phyloP scores from a whole-genome alignment of 2,329 filamentous ascomycete genomes.

The Cephalotrichum gorgonifer region DNA sequence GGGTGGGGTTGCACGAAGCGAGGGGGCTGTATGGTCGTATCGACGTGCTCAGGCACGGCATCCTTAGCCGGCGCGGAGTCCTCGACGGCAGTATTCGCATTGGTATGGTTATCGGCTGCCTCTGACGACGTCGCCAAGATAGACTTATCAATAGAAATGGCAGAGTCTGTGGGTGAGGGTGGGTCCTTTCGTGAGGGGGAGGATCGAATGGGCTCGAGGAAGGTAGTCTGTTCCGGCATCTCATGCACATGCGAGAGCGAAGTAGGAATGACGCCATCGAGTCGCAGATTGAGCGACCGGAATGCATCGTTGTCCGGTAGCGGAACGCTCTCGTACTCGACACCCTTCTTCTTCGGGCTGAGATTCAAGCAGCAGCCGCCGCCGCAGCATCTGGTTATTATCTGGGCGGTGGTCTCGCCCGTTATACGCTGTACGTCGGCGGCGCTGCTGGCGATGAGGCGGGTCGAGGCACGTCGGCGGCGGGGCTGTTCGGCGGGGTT shows the following conservation, averaged over 20 bases:
- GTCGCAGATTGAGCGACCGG: conserved; percentile 63
- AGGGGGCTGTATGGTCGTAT: conserved; percentile 64
- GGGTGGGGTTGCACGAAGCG: conserved; percentile 89
- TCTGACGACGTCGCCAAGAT: conserved; percentile 1
- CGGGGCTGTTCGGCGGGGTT: conserved; percentile 31
- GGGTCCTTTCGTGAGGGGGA: conserved; percentile 5
- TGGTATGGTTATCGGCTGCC: background rate
- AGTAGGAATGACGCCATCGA: conserved; percentile 60
- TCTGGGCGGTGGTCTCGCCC: conserved; percentile 50
- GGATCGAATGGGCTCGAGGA: conserved; percentile 45
- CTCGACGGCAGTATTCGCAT: conserved; percentile 11
- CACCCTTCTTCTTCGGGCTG: conserved; percentile 28
- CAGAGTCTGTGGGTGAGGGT: conserved; percentile 38
- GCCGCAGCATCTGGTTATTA: conserved; percentile 54
- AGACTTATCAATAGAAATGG: conserved; percentile 30
- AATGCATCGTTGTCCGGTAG: conserved; percentile 79
- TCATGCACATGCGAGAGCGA: conserved; percentile 60
- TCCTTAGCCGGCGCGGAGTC: conserved; percentile 21
- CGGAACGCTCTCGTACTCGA: conserved; percentile 41
- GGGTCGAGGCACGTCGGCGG: conserved; percentile 57
- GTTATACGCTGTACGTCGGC: conserved; percentile 54
- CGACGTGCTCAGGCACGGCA: conserved; percentile 24
- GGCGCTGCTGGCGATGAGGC: conserved; percentile 53
- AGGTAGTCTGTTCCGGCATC: conserved; percentile 65
- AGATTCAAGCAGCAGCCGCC: conserved; percentile 52